Evolutionary conservation across 257 asterid genomes (phyloP).

Genomic region (Solanum medicagineum): DNA sequence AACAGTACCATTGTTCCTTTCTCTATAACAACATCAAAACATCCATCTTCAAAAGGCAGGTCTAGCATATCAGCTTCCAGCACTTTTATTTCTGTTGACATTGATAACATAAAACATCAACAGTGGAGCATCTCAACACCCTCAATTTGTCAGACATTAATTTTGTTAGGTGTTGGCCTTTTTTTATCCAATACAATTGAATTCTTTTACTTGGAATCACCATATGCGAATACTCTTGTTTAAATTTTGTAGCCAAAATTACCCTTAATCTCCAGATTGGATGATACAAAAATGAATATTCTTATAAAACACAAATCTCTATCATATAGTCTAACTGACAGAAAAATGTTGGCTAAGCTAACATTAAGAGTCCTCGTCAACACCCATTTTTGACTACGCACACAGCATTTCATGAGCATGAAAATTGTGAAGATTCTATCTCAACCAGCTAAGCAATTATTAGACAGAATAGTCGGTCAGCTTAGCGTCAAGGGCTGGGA

Average conservation of each 20-base stretch:
- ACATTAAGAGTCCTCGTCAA: not conserved
- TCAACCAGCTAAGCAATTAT: not conserved
- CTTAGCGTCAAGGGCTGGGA: not conserved
- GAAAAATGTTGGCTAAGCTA: not conserved
- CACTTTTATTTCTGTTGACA: slow-evolving; percentile 57
- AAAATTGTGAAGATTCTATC: not conserved
- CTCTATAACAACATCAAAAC: slow-evolving; percentile 88
- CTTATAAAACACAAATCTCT: not conserved
- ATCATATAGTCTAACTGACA: not conserved
- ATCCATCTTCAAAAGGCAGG: slow-evolving; percentile 69
- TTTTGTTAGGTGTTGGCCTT: not conserved
- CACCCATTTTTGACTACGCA: not conserved
- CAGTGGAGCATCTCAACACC: not conserved
- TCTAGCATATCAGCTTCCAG: slow-evolving; percentile 96
- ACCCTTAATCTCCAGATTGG: not conserved
- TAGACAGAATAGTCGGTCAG: not conserved
- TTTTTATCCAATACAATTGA: not conserved
- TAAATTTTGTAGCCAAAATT: not conserved
- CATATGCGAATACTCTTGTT: not conserved
- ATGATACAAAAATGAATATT: not conserved
- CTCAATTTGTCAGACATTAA: not conserved
- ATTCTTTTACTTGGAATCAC: not conserved
- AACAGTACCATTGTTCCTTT: slow-evolving; percentile 91
- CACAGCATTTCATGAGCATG: not conserved
- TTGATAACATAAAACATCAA: not conserved